Evolutionary conservation across 192 early-diverging fungal genomes (phyloP), one percentile per base, ranked within the genome.

Genomic region (Podila epigama): DNA sequence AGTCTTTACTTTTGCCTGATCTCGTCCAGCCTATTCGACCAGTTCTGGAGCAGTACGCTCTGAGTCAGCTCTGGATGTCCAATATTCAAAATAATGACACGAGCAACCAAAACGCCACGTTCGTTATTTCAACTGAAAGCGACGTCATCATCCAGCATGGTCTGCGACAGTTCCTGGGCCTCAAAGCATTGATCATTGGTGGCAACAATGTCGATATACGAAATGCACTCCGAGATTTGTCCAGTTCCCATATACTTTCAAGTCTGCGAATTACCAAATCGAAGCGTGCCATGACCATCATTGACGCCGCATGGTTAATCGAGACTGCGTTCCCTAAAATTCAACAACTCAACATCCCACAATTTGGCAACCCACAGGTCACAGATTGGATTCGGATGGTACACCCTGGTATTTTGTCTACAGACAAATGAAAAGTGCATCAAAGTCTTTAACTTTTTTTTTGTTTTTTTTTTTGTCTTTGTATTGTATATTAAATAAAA

Each of bases 251-350:
- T 5, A 54, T 51, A 9, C 61, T 77, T 27, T 40, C 63, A 40
- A 59, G 55, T 22, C 66, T 77, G n/a, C 40, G 61, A 2, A 64
- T 77, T 31, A 77, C 73, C 5, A 55, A 58, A 13, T 20, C 68
- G 55, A 68, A 60, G 56, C 51, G 56, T 2, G 36, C 55, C 10
- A 51, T 77, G 61, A 64, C 60, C 5, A n/a, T 29, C 11, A 20
- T 15, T 1, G 73, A 77, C 48, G 66, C 56, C 0, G 65, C 68
- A 32, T 68, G 73, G 73, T 29, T 77, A 32, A 29, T 77, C n/a
- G 73, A 68, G 1, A 56, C 50, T 18, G 73, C 56, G 16, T 53
- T 60, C 2, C 73, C 73, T 1, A 41, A 35, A 11, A 48, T 77
- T 1, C 42, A 51, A 28, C 44, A 55, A 7, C 28, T 77, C 15